Percentiles rank a stretch among this genome's conserved stretches.
These are phyloP conservation scores for Emmonsiellopsis sp. DNA, from an alignment of 2,329 filamentous ascomycete species.

Conservation along the genomic window DNA sequence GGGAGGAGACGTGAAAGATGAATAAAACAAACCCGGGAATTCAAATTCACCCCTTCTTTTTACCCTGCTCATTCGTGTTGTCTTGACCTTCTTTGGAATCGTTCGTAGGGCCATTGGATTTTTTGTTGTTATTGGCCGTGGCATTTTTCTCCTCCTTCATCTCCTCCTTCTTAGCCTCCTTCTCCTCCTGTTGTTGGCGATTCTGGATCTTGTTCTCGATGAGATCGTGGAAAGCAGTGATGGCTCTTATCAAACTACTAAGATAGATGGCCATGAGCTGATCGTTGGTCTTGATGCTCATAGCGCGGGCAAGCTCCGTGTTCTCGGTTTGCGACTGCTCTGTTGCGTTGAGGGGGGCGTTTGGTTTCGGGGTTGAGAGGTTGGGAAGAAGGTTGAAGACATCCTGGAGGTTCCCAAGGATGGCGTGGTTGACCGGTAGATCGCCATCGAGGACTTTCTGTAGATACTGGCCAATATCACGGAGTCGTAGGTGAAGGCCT, in stretches of 20 bases:
- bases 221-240: conserved; percentile 96
- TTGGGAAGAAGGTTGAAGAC: conserved; percentile 98
- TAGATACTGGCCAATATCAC: conserved; percentile 90
- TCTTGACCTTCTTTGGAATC: conserved; percentile 50
- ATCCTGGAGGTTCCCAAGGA: conserved; percentile 96
- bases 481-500: conserved; percentile 84
- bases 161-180: conserved; percentile 70
- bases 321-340: conserved; percentile 53
- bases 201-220: conserved; percentile 99
- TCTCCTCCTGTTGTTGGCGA: conserved; percentile 91
- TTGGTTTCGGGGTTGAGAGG: conserved; percentile 69
- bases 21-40: neutral
- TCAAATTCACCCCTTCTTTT: conserved; percentile 45
- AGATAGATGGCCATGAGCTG: conserved; percentile 98
- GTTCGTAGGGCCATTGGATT: conserved; percentile 34
- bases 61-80: conserved; percentile 50
- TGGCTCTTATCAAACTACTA: conserved; percentile 90
- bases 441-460: conserved; percentile 91
- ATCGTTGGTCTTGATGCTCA: conserved; percentile 99
- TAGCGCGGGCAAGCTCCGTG: conserved; percentile 83
- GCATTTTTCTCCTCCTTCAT: conserved; percentile 45
- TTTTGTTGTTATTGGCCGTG: conserved; percentile 34
- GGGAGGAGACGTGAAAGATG: neutral
- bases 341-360: conserved; percentile 48
- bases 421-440: conserved; percentile 92